Conservation (phyloP, 768 basidiomycete genomes). For the Lyophyllum semitale region DNA sequence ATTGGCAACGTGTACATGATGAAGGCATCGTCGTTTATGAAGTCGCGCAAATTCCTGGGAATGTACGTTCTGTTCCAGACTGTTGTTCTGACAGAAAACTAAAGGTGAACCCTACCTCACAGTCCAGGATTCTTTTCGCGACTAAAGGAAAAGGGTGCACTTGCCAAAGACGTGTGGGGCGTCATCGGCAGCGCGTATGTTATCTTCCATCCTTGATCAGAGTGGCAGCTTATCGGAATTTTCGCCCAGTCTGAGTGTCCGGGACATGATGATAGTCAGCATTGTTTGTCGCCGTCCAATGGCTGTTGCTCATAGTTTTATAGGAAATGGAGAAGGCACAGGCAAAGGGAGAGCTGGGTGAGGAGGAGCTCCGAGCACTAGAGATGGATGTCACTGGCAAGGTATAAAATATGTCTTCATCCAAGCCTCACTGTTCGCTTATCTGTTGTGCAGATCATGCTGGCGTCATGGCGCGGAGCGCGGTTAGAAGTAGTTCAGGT, state of each 20-base stretch:
- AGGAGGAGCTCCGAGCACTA: slow-evolving; percentile 82
- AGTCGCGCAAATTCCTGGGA: slow-evolving; percentile 88
- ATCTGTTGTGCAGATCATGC: slow-evolving; percentile 62
- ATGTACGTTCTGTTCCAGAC: slow-evolving; percentile 53
- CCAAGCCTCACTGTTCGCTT: not conserved
- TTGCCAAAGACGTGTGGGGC: slow-evolving; percentile 97
- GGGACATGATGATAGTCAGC: slow-evolving; percentile 67
- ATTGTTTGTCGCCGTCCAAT: not conserved
- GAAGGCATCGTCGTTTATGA: slow-evolving; percentile 90
- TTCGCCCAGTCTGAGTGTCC: slow-evolving; percentile 62
- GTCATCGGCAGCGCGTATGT: slow-evolving; percentile 94
- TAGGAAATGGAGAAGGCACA: slow-evolving; percentile 89
- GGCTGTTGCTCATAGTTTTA: not conserved
- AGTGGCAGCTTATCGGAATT: slow-evolving; percentile 1
- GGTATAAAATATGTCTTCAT: slow-evolving; percentile 37
- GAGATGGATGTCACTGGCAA: slow-evolving; percentile 95
- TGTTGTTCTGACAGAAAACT: not conserved
- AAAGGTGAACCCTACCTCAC: not conserved
- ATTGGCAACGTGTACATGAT: slow-evolving; percentile 91
- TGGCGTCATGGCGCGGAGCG: slow-evolving; percentile 97
- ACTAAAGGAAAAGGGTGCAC: slow-evolving; percentile 89
- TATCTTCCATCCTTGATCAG: slow-evolving; percentile 3
- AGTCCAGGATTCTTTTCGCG: slow-evolving; percentile 91
- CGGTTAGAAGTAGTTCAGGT: slow-evolving; percentile 94
- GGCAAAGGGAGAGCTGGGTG: slow-evolving; percentile 83